Evolutionary conservation across 768 basidiomycete genomes (phyloP).

Genomic region (Pulveroboletus sp.): DNA sequence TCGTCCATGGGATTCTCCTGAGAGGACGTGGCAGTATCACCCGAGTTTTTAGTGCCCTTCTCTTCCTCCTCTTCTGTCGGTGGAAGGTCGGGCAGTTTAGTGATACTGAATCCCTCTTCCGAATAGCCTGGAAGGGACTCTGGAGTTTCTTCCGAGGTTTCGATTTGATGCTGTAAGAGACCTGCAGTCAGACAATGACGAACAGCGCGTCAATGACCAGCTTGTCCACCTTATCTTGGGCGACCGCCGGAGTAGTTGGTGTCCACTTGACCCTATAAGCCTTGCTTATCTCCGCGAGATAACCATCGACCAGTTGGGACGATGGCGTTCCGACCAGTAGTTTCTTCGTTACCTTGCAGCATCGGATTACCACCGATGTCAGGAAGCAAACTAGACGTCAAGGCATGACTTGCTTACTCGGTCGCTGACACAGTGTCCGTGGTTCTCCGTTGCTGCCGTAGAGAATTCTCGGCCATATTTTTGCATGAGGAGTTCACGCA

Average conservation of each 20-base stretch:
- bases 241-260: constrained; percentile 24
- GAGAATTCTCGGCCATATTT: constrained; percentile 94
- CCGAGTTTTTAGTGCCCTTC: constrained; percentile 13
- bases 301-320: constrained; percentile 74
- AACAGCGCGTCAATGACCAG: constrained; percentile 33
- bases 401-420: constrained; percentile 49
- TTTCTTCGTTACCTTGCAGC: constrained; percentile 67
- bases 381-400: neutral
- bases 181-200: constrained; percentile 1
- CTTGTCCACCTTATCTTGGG: constrained; percentile 31
- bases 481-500: constrained; percentile 93
- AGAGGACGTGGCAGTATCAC: neutral
- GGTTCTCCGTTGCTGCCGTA: constrained; percentile 80
- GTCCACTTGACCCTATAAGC: constrained; percentile 77
- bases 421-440: constrained; percentile 72
- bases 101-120: constrained; percentile 15
- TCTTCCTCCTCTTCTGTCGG: constrained; percentile 45
- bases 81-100: constrained; percentile 49
- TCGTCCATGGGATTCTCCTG: constrained; percentile 49
- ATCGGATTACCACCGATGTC: constrained; percentile 1
- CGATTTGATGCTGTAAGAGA: constrained; percentile 6
- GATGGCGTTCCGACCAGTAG: constrained; percentile 66
- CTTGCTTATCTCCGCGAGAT: constrained; percentile 84
- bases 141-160: constrained; percentile 1
- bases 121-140: constrained; percentile 28